phyloP scores from a whole-genome alignment of 176 grass and related monocot genomes.

The Oropetium thomaeum region DNA sequence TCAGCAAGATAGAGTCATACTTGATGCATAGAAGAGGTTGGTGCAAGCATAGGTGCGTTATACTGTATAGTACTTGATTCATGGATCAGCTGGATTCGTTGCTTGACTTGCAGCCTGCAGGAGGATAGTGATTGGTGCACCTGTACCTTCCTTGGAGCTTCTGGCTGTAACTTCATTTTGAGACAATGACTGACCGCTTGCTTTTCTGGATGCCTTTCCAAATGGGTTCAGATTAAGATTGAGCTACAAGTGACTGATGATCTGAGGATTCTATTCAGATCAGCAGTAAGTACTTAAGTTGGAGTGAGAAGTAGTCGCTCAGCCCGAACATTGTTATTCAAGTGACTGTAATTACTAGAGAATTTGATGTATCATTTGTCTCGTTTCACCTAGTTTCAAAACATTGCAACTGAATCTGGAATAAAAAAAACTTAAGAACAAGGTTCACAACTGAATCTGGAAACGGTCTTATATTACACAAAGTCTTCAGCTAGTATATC shows the following conservation, averaged over 20 bases:
- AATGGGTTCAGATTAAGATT: constrained; percentile 20
- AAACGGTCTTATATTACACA: no score
- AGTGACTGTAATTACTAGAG: no score
- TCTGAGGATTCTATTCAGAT: constrained; percentile 17
- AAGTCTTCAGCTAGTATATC: no score
- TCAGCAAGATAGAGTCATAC: no score
- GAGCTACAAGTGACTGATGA: constrained; percentile 26
- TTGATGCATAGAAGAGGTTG: no score
- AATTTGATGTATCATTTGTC: no score
- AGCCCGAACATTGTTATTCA: no score
- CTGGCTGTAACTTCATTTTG: constrained; percentile 14
- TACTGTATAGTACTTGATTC: background rate
- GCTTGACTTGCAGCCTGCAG: background rate
- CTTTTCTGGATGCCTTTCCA: background rate
- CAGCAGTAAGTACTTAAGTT: background rate
- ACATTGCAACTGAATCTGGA: no score
- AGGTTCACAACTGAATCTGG: no score
- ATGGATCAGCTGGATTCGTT: background rate
- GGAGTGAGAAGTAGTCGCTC: background rate
- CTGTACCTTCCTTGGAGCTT: constrained; percentile 43
- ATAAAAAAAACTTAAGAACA: no score
- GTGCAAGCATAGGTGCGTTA: background rate
- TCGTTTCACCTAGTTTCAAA: no score
- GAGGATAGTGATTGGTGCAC: constrained; percentile 2
- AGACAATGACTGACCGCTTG: constrained; percentile 24